phyloP scores from a whole-genome alignment of 2,329 filamentous ascomycete genomes.

The Penicillium sp. region DNA sequence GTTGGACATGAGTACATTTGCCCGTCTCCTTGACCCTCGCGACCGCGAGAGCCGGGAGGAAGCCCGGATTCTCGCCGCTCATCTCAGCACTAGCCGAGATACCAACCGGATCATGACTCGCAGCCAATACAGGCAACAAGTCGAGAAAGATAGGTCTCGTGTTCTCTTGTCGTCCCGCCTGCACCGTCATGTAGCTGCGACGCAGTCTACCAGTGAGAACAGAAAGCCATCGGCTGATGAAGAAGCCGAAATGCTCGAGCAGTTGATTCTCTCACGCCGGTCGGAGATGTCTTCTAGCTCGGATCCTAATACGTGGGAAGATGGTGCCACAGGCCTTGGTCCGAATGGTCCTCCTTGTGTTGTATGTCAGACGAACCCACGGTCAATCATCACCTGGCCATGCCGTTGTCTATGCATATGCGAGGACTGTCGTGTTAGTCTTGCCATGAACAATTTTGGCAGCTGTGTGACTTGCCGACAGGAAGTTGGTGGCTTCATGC shows the following conservation, averaged over 20 bases:
- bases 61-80: conserved; percentile 77
- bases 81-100: conserved; percentile 62
- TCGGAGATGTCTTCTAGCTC: conserved; percentile 32
- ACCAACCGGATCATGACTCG: conserved; percentile 72
- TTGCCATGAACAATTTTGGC: conserved; percentile 96
- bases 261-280: conserved; percentile 60
- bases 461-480: conserved; percentile 93
- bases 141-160: conserved; percentile 70
- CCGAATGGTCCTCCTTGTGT: conserved; percentile 82
- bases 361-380: conserved; percentile 82
- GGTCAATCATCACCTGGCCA: conserved; percentile 93
- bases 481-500: conserved; percentile 85
- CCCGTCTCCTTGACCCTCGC: conserved; percentile 78
- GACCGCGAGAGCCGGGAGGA: conserved; percentile 78
- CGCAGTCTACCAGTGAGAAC: conserved; percentile 24
- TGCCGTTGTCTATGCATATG: conserved; percentile 93
- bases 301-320: conserved; percentile 60
- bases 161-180: conserved; percentile 61
- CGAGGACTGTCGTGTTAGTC: conserved; percentile 89
- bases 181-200: conserved; percentile 29
- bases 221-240: conserved; percentile 52
- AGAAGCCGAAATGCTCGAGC: conserved; percentile 62
- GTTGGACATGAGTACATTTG: conserved; percentile 70
- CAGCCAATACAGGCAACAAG: conserved; percentile 70
- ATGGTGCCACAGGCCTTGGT: conserved; percentile 73